These are phyloP conservation scores for Neospermospora avenae DNA, from an alignment of 2,329 filamentous ascomycete species.

Conservation along the genomic window DNA sequence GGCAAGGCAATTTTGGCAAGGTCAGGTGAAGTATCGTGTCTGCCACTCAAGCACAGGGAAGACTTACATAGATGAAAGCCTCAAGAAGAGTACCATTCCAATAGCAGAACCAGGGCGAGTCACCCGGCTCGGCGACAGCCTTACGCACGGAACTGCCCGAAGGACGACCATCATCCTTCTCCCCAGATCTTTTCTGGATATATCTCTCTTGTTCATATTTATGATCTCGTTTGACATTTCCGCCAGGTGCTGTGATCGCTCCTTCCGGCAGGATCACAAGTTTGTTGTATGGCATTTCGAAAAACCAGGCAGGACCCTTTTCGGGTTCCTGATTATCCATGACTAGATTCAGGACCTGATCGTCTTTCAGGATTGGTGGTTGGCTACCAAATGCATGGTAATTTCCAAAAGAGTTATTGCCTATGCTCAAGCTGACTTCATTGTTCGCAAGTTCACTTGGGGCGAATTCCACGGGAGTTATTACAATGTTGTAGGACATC, in stretches of 20 bases:
- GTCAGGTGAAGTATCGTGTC: not conserved
- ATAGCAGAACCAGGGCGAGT: slow-evolving; percentile 66
- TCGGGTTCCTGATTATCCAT: slow-evolving; percentile 52
- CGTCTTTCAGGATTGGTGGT: slow-evolving; percentile 45
- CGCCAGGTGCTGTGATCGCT: slow-evolving; percentile 16
- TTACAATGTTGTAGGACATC: slow-evolving; percentile 23
- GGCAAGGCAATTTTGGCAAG: not conserved
- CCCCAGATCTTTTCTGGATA: not conserved
- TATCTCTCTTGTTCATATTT: too few species aligned
- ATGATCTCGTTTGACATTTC: slow-evolving; percentile 19
- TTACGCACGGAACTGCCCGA: slow-evolving; percentile 21
- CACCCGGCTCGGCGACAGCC: slow-evolving; percentile 47
- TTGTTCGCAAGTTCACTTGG: slow-evolving; percentile 31
- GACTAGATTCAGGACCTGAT: slow-evolving; percentile 51
- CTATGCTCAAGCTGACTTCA: slow-evolving; percentile 36
- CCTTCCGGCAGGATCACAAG: slow-evolving; percentile 49
- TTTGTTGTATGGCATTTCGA: slow-evolving; percentile 61
- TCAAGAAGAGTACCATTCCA: slow-evolving; percentile 67
- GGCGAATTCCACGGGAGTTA: slow-evolving; percentile 16
- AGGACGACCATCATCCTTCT: not conserved
- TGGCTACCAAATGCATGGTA: slow-evolving; percentile 59
- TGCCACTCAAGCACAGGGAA: not conserved
- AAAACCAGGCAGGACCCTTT: slow-evolving; percentile 62
- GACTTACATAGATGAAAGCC: slow-evolving; percentile 58
- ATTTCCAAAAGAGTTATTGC: slow-evolving; percentile 37